Conservation (phyloP, 495 filamentous ascomycete genomes). For the Neurospora sp. region DNA sequence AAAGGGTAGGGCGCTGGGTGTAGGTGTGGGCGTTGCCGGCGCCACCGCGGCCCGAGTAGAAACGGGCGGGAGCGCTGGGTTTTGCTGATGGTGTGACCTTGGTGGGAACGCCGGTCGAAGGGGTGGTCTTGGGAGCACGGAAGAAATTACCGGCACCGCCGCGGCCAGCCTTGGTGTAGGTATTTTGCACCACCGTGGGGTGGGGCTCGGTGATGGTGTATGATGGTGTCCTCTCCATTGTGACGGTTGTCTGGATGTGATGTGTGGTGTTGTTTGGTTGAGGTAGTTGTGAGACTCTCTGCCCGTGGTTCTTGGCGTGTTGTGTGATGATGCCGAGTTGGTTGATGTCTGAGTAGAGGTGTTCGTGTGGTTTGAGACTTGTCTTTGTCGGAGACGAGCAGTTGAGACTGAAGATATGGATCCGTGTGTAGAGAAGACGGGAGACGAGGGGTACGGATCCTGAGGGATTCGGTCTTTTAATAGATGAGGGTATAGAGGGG, state of each 20-base stretch:
- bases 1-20: conserved; percentile 60
- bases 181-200: conserved; percentile 55
- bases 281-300: background rate
- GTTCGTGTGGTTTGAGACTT: background rate
- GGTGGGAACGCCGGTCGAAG: conserved; percentile 29
- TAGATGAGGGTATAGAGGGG: background rate
- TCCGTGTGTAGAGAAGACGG: background rate
- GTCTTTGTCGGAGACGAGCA: background rate
- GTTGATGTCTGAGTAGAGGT: background rate
- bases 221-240: conserved; percentile 22
- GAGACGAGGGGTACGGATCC: background rate
- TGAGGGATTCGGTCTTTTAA: background rate
- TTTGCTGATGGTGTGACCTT: conserved; percentile 6
- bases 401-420: background rate
- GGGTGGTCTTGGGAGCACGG: conserved; percentile 52
- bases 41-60: conserved; percentile 77
- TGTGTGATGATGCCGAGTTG: background rate
- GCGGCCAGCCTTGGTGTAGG: conserved; percentile 66
- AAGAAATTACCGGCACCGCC: conserved; percentile 85
- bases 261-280: conserved; percentile 5
- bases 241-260: conserved; percentile 19
- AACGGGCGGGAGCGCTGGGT: conserved; percentile 39
- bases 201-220: conserved; percentile 74
- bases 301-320: background rate
- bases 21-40: conserved; percentile 74